phyloP scores from a whole-genome alignment of 129 eudicot genomes.

The Glebionis coronaria region DNA sequence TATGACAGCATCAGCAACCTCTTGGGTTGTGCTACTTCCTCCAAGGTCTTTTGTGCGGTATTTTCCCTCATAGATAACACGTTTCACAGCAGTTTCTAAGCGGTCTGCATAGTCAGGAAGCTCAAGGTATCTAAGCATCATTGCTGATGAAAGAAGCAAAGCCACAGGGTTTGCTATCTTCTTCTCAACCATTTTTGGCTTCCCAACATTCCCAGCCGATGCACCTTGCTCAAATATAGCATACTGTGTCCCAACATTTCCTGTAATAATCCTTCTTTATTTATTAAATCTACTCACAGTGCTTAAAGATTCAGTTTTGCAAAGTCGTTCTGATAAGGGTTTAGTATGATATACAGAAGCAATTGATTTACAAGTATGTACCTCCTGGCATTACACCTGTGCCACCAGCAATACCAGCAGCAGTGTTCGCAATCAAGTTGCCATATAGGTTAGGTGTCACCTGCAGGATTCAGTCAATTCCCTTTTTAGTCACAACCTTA shows the following conservation, averaged over 20 bases:
- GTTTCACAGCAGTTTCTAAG: constrained; percentile 75
- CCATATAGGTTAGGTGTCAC: constrained; percentile 93
- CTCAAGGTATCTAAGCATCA: constrained; percentile 87
- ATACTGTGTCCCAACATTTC: constrained; percentile 75
- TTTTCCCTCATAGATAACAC: constrained; percentile 60
- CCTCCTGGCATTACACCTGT: constrained; percentile 99
- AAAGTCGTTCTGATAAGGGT: no score
- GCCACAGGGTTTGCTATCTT: constrained; percentile 87
- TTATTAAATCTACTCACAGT: background rate
- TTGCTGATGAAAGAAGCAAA: constrained; percentile 77
- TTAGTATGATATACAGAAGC: background rate
- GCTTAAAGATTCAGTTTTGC: no score
- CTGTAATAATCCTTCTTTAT: constrained; percentile 27
- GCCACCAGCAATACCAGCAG: constrained; percentile 98
- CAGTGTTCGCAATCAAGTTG: constrained; percentile 73
- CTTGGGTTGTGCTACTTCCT: constrained; percentile 71
- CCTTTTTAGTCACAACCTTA: background rate
- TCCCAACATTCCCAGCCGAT: constrained; percentile 90
- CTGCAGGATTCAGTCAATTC: constrained; percentile 34
- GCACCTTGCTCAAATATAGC: constrained; percentile 94
- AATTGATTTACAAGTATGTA: constrained; percentile 12
- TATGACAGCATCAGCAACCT: constrained; percentile 80
- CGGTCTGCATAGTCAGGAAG: constrained; percentile 79
- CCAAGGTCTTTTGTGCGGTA: constrained; percentile 74
- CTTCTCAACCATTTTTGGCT: constrained; percentile 49